Evolutionary conservation across 2,329 filamentous ascomycete genomes (phyloP), one percentile per base, ranked within the genome.

Genomic region (Paraconiothyrium sp.): DNA sequence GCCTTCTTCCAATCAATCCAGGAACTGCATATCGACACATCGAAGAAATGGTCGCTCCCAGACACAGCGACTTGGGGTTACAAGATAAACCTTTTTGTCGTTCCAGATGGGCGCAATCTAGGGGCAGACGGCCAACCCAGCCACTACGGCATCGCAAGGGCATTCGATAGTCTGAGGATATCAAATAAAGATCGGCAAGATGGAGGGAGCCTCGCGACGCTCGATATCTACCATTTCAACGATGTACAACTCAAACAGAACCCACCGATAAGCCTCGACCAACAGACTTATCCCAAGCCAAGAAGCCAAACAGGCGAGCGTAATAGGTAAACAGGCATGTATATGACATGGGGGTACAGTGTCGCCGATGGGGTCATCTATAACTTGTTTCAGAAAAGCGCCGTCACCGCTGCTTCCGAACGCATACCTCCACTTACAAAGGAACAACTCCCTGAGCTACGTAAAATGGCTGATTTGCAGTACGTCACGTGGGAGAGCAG

Each of bases 31-130:
- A 14, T 22, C 27, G 4, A 27, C n/a, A 24, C 32, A 35, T 4
- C 24, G 16, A 49, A 27, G 14, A 16, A 6, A 16, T 49, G 46
- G 46, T 3, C 13, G 10, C 22, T 49, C 10, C 14, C 4, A 11
- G 16, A 51, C n/a, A 22, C 34, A 37, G 27, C 30, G 27, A 30
- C n/a, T 48, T 50, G 55, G 55, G 55, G 44, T 46, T 57, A 50
- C 34, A 43, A 41, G 16, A 43, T 50, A 1, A 16, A 43, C 10
- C 32, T 6, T 16, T 2, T 9, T 13, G 1, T 39, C 34, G n/a
- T 7, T 27, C 55, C 9, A 16, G 11, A 3, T 20, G 3, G 16
- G 3, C 55, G 55, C 14, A 39, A 57, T 32, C 32, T 57, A 8
- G 54, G 54, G 24, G 35, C 34, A 2, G 4, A 7, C 2, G 50